Evolutionary conservation across 1,284 basidiomycete species (phyloP), one percentile per base, ranked within the genome.

Genomic region (Ceratobasidium sp.): DNA sequence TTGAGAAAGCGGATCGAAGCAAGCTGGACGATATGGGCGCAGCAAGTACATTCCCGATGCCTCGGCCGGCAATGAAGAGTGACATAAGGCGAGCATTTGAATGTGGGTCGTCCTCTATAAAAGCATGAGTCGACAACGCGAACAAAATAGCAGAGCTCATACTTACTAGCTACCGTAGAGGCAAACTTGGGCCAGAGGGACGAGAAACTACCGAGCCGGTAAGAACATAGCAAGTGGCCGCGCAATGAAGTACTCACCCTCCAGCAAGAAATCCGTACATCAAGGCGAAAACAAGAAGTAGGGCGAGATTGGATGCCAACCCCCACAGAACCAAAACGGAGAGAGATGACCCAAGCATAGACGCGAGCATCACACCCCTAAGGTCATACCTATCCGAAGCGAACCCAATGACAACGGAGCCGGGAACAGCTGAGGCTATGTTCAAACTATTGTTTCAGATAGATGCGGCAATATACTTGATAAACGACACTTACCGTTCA

Each of bases 131-230:
- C 46, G 46, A 20, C 27, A 3, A 54, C 18, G 41, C 10, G n/a
- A 35, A 46, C 23, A 44, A 12, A 38, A 38, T 12, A 35, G 38
- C 3, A 46, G 27, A 6, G 16, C 41, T 18, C 6, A 48, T 48
- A 59, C 79, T 57, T 59, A 80, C 79, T 74, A 18, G 75, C 73
- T 35, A 80, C 69, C 38, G 77, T 79, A 5, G 76, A 77, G 41
- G 76, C 73, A 48, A 80, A 80, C 54, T 75, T 78, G 8, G 79
- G 77, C 79, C 79, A 80, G 30, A 79, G 77, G 10, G 78, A 62
- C 6, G 79, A 80, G 64, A 76, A 79, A 2, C 79, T 79, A 55
- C 46, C 2, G 54, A 33, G 12, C 46, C 18, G 38, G 8, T 65
- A 30, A 52, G 67, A 48, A 18, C 48, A 35, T 57, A n/a, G n/a